A percentile compares a stretch with the other conserved stretches of the same genome.
These are phyloP conservation scores for Kwoniella sp. DNA, from an alignment of 768 basidiomycete genomes.

Conservation along the genomic window DNA sequence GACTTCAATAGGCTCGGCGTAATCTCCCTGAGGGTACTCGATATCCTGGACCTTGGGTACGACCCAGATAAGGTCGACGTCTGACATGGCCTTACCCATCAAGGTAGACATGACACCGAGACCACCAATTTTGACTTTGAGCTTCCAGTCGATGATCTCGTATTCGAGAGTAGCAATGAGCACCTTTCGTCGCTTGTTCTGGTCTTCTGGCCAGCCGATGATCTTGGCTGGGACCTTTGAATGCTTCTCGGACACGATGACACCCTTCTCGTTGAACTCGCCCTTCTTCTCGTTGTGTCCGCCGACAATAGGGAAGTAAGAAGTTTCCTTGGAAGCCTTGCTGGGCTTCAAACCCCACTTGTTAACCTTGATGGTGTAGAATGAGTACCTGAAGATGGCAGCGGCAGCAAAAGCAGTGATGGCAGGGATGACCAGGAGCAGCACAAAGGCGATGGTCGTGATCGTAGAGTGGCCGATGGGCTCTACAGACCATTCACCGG, in stretches of 20 bases:
- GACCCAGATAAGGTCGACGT: conserved; percentile 91
- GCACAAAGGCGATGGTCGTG: conserved; percentile 80
- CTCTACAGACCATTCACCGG: conserved; percentile 69
- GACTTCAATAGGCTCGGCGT: conserved; percentile 89
- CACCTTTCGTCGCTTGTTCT: conserved; percentile 82
- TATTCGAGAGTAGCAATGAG: conserved; percentile 90
- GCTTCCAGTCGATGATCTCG: conserved; percentile 94
- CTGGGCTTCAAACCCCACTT: conserved; percentile 75
- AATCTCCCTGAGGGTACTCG: conserved; percentile 86
- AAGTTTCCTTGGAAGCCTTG: conserved; percentile 57
- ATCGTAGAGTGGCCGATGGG: conserved; percentile 77
- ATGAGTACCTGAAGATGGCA: conserved; percentile 85
- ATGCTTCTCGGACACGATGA: conserved; percentile 64
- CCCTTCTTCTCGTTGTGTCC: conserved; percentile 60
- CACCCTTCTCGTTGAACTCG: conserved; percentile 40
- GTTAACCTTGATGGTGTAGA: conserved; percentile 94
- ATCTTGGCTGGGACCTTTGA: conserved; percentile 64
- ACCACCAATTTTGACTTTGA: conserved; percentile 97
- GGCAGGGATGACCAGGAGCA: conserved; percentile 73
- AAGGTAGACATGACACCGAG: conserved; percentile 95
- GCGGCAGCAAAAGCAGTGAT: conserved; percentile 80
- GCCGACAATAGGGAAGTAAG: conserved; percentile 85
- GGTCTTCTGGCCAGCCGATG: conserved; percentile 96
- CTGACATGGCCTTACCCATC: conserved; percentile 98
- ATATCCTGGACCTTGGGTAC: conserved; percentile 91